Base-by-base conservation (phyloP, 2,329 filamentous ascomycete species). In the Cytospora chrysosperma region DNA sequence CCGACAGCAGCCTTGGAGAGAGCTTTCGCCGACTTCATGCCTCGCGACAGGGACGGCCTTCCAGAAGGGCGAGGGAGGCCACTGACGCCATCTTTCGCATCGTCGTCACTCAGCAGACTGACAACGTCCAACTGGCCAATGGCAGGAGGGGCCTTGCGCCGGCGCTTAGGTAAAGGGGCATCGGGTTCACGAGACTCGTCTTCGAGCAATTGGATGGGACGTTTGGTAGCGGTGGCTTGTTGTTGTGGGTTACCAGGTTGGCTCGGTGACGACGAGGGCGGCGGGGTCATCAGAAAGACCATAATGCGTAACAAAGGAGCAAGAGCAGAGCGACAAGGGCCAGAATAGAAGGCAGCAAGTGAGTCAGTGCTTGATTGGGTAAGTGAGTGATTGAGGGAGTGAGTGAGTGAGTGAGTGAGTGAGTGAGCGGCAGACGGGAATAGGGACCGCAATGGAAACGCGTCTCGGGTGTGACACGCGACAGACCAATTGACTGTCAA, bases 261-360 rank as follows among this genome's bases (percentile, higher is more conserved):
- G 17, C 37, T 63, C 34, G 61, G 61, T 24, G 61, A 63, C 50
- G 61, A 63, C 26, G 61, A 63, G n/a, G 61, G 56, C 28, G 61
- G 61, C 17, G 43, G 43, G 10, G 50, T 59, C 32, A 59, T 54
- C 47, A 37, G 50, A 63, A 27, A 49, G 3, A 19, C 21, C 61
- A 63, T 63, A n/a, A 13, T 40, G 60, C 51, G n/a, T 21, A 13
- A 40, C 10, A 3, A 34, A 4, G 13, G 40, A n/a, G n/a, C 15
- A 34, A 12, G 28, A 9, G 52, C 10, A 27, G 10, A 12, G 24
- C 24, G 21, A 21, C 26, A 2, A 24, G 21, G n/a, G 49, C 24
- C 34, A 40, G 28, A 15, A 19, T 12, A 12, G 4, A 43, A 53
- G 32, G 32, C 24, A 24, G 26, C 3, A n/a, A 12, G 30, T 32